These are phyloP conservation scores for Leishmania tropica DNA, from an alignment of 208 protist species.

Conservation along the genomic window DNA sequence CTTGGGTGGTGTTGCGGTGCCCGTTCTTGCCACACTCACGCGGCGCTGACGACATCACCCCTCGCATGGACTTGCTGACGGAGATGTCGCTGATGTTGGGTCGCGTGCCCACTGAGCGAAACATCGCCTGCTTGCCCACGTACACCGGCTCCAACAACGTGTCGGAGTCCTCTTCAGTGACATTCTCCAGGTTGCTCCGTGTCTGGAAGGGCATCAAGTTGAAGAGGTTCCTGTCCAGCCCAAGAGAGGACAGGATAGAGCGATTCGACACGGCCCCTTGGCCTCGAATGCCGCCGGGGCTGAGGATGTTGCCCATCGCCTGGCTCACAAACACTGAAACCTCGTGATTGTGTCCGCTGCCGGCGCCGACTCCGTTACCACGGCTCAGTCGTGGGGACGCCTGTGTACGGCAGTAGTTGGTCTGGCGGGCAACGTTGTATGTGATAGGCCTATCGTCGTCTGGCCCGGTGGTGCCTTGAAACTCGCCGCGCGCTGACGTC, in stretches of 20 bases:
- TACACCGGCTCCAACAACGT: slow-evolving; percentile 38
- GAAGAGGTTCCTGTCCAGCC: slow-evolving; percentile 42
- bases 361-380: background rate
- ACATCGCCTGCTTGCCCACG: slow-evolving; percentile 44
- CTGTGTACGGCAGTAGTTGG: slow-evolving; percentile 19
- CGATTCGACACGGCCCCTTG: slow-evolving; percentile 26
- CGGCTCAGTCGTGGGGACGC: slow-evolving; percentile 17
- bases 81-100: slow-evolving; percentile 29
- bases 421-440: slow-evolving; percentile 15
- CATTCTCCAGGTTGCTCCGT: slow-evolving; percentile 32
- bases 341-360: slow-evolving; percentile 20
- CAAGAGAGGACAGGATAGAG: slow-evolving; percentile 46
- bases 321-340: slow-evolving; percentile 45
- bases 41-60: slow-evolving; percentile 9
- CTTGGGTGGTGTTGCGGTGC: background rate
- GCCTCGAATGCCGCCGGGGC: slow-evolving; percentile 8
- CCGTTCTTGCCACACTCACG: background rate
- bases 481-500: slow-evolving; percentile 14
- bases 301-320: slow-evolving; percentile 44
- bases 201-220: slow-evolving; percentile 42
- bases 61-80: slow-evolving; percentile 41
- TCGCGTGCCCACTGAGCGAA: slow-evolving; percentile 31
- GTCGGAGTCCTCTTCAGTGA: slow-evolving; percentile 14
- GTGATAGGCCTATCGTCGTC: slow-evolving; percentile 26
- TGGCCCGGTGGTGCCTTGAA: slow-evolving; percentile 11